Evolutionary conservation across 2,329 filamentous ascomycete species (phyloP).

Genomic region (Arthrobotrys conoides): DNA sequence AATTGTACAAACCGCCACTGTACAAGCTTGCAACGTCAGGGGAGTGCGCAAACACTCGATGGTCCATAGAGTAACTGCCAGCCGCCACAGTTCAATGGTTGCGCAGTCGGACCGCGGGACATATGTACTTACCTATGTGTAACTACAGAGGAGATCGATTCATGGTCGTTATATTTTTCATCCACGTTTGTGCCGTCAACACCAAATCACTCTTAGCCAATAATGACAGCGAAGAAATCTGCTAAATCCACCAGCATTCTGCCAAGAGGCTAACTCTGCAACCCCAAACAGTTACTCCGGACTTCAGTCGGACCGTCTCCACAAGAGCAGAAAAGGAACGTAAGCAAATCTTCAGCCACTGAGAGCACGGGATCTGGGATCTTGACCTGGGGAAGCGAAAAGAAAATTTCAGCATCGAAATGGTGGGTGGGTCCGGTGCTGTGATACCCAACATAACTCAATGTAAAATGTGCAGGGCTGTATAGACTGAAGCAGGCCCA

Average conservation of each 20-base stretch:
- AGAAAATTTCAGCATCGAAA: conserved; percentile 52
- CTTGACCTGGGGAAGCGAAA: conserved; percentile 60
- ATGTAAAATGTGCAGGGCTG: conserved; percentile 30
- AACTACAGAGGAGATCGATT: not conserved
- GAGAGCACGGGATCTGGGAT: conserved; percentile 59
- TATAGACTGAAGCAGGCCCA: conserved; percentile 36
- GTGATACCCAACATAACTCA: conserved; percentile 37
- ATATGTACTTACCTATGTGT: not conserved
- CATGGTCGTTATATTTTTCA: not conserved
- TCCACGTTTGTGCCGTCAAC: conserved; percentile 34
- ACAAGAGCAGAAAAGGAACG: conserved; percentile 47
- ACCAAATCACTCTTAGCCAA: conserved; percentile 23
- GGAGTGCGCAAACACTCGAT: not conserved
- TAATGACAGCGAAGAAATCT: conserved; percentile 30
- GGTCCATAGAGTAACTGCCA: not conserved
- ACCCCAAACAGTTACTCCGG: conserved; percentile 59
- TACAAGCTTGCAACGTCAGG: not conserved
- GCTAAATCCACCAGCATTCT: conserved; percentile 12
- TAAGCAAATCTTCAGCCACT: conserved; percentile 50
- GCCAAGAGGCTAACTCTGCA: conserved; percentile 46
- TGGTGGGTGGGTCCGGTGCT: conserved; percentile 55
- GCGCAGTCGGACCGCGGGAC: not conserved
- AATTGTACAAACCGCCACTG: too few species aligned
- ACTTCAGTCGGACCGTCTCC: conserved; percentile 55
- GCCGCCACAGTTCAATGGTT: conserved; percentile 11